Conservation (phyloP, 2,329 filamentous ascomycete genomes). For the Cordyceps fumosorosea region DNA sequence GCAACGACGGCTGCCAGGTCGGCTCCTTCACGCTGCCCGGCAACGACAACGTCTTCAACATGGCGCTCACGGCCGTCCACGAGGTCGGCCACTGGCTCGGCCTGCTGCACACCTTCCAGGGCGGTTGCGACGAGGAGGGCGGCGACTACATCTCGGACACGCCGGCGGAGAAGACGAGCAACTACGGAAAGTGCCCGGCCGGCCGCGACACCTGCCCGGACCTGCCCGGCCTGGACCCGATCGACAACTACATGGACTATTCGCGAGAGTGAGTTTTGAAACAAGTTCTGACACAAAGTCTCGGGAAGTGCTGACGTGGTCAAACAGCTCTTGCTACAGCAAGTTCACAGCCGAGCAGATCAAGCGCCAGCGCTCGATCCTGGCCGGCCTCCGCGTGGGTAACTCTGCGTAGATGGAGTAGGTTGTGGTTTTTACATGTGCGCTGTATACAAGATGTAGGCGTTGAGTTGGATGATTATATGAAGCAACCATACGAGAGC, state of each 20-base stretch:
- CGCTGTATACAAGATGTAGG: not conserved
- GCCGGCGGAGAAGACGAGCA: slow-evolving; percentile 17
- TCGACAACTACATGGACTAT: slow-evolving; percentile 23
- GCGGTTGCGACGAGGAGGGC: slow-evolving; percentile 19
- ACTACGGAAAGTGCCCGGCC: slow-evolving; percentile 9
- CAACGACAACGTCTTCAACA: slow-evolving; percentile 14
- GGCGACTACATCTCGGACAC: slow-evolving; percentile 23
- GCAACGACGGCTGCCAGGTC: slow-evolving; percentile 13
- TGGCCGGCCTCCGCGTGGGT: not conserved
- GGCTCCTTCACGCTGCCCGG: slow-evolving; percentile 9
- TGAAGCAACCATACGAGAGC: too few relatives aligned
- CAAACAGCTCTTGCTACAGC: slow-evolving; percentile 28
- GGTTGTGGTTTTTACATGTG: not conserved
- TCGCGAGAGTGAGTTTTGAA: slow-evolving; percentile 21
- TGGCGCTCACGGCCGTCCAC: slow-evolving; percentile 19
- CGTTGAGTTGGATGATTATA: too few relatives aligned
- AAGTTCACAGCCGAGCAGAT: slow-evolving; percentile 37
- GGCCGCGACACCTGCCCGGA: slow-evolving; percentile 20
- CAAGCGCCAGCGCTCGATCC: not conserved
- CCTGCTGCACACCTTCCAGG: slow-evolving; percentile 31
- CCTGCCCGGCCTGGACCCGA: slow-evolving; percentile 18
- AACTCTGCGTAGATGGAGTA: not conserved
- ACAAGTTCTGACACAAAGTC: too few relatives aligned
- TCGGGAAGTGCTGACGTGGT: not conserved
- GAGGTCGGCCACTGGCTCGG: slow-evolving; percentile 33